Evolutionary conservation across 2,329 filamentous ascomycete species (phyloP), one percentile per base, ranked within the genome.

Genomic region (Microcyclospora pomicola): DNA sequence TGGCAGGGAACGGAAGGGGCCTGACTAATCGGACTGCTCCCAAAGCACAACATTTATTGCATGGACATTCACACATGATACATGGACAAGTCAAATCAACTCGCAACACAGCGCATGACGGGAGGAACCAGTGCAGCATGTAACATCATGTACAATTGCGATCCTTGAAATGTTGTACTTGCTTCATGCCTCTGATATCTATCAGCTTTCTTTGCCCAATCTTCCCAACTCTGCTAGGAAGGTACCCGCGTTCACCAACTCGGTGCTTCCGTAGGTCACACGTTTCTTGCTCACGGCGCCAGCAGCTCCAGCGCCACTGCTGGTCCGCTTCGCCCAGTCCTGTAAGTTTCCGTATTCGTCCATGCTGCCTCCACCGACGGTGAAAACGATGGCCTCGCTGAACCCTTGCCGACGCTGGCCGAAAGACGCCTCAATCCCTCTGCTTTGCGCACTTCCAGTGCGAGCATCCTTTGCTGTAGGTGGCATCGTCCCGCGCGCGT

Each of bases 271-370:
- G 60, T 98, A 98, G 1, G 96, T 82, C 9, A 98, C 82, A 46
- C 86, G 72, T 61, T 83, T 81, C 59, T 75, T 80, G 15, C 75
- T 71, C 7, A 75, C 72, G 9, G 63, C 63, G 35, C 65, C 58
- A 5, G 66, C 62, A 11, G 62, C 64, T 31, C 66, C 67, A 28
- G 62, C 62, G 11, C 75, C 34, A 58, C 34, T 61, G 36, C 64
- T 70, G 3, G 84, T 86, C 47, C 88, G 72, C 59, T 75, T 77
- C 5, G 88, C 85, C 91, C 91, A 98, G 56, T 96, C 91, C 58
- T 94, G 85, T 57, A 98, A 59, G 60, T 98, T 98, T 14, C 87
- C 88, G 58, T 96, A 98, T 59, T 98, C 91, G 51, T 98, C 91
- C 83, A 98, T 96, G 57, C 86, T 95, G 31, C 91, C 91, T 34